phyloP scores from a whole-genome alignment of 768 basidiomycete genomes.

The Xerocomellus intermedius region DNA sequence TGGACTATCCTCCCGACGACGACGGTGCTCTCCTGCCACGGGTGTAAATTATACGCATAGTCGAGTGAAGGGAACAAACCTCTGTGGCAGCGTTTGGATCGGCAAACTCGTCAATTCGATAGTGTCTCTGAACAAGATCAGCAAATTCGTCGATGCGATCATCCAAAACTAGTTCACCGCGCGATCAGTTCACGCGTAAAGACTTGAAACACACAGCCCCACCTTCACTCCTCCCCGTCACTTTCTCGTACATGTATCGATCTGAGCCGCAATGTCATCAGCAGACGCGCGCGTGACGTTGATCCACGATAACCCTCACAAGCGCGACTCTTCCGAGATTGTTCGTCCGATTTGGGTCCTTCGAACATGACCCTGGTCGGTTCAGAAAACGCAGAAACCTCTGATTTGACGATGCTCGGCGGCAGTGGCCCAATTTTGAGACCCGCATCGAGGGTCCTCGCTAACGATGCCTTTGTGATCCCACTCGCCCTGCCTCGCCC shows the following conservation, averaged over 20 bases:
- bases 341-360: slow-evolving; percentile 31
- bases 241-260: slow-evolving; percentile 95
- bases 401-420: slow-evolving; percentile 16
- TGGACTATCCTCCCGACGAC: slow-evolving; percentile 73
- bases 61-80: slow-evolving; percentile 30
- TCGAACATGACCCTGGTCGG: slow-evolving; percentile 31
- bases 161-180: slow-evolving; percentile 61
- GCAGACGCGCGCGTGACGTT: not conserved
- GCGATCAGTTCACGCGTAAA: not conserved
- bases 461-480: not conserved
- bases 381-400: slow-evolving; percentile 18
- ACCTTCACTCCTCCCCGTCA: slow-evolving; percentile 83
- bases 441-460: slow-evolving; percentile 8
- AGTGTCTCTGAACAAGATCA: slow-evolving; percentile 67
- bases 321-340: slow-evolving; percentile 43
- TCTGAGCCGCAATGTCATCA: slow-evolving; percentile 39
- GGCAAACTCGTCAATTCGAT: slow-evolving; percentile 67
- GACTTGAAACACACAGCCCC: not conserved
- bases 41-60: not conserved
- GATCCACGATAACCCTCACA: slow-evolving; percentile 45
- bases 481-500: slow-evolving; percentile 9
- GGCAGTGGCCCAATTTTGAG: slow-evolving; percentile 15
- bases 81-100: slow-evolving; percentile 68
- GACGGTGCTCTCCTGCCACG: slow-evolving; percentile 55
- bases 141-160: slow-evolving; percentile 85